phyloP scores from a whole-genome alignment of 208 protist species.

The Acanthamoeba royreba region DNA sequence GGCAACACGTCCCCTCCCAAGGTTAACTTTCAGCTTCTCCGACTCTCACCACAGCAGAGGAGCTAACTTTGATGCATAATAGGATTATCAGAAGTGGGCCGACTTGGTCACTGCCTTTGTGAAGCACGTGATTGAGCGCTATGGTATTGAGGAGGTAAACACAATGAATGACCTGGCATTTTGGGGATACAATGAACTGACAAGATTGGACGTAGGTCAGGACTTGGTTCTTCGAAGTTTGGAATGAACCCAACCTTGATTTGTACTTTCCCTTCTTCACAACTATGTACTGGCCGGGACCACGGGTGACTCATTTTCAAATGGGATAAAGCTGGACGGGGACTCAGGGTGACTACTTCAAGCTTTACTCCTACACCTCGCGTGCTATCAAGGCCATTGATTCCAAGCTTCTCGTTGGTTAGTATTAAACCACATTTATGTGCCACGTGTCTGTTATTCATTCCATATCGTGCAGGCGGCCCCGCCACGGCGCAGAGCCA shows the following conservation, averaged over 20 bases:
- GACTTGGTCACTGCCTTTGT: slow-evolving; percentile 48
- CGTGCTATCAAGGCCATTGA: slow-evolving; percentile 44
- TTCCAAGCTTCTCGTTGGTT: not conserved
- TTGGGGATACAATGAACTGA: not conserved
- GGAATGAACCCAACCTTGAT: not conserved
- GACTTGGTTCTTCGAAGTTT: slow-evolving; percentile 58
- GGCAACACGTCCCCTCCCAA: slow-evolving; percentile 66
- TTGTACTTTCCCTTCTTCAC: too few species aligned
- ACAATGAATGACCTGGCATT: too few species aligned
- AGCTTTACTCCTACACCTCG: slow-evolving; percentile 22
- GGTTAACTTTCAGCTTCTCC: not conserved
- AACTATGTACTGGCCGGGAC: too few species aligned
- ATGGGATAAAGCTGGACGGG: too few species aligned
- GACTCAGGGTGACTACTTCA: slow-evolving; percentile 46
- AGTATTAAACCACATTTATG: too few species aligned
- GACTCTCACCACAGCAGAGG: not conserved
- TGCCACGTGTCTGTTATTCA: too few species aligned
- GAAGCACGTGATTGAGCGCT: slow-evolving; percentile 29
- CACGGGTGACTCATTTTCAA: too few species aligned
- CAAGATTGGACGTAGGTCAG: not conserved
- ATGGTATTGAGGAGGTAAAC: slow-evolving; percentile 11
- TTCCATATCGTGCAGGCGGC: too few species aligned
- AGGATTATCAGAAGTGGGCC: slow-evolving; percentile 30
- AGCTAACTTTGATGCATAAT: not conserved
- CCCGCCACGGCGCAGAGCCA: slow-evolving; percentile 57